Percentiles rank a stretch among this genome's conserved stretches.
Evolutionary conservation across 192 early-diverging fungal species (phyloP).

Genomic region (Coemansia sp.): DNA sequence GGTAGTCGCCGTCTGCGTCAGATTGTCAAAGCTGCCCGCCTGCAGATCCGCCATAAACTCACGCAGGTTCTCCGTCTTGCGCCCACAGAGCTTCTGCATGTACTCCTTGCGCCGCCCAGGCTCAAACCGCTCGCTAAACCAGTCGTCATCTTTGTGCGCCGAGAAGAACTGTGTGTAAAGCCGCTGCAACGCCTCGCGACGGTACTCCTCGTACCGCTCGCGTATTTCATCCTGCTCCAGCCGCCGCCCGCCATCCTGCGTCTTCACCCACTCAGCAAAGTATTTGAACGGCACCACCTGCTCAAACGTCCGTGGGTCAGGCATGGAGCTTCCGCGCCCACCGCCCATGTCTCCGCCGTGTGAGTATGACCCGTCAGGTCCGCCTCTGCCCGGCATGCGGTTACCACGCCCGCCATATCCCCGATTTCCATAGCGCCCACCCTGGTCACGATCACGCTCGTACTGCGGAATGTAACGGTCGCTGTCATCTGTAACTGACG

Average conservation of each 20-base stretch:
- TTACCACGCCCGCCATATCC: conserved; percentile 45
- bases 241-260: conserved; percentile 58
- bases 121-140: conserved; percentile 94
- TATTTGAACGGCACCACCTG: conserved; percentile 75
- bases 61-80: conserved; percentile 59
- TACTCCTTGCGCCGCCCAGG: conserved; percentile 65
- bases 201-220: conserved; percentile 78
- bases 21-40: conserved; percentile 70
- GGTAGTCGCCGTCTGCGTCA: conserved; percentile 28
- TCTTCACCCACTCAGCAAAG: conserved; percentile 68
- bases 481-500: conserved; percentile 54
- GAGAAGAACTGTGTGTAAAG: conserved; percentile 74
- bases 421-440: conserved; percentile 33
- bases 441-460: conserved; percentile 58
- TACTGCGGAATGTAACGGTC: conserved; percentile 88
- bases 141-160: conserved; percentile 77
- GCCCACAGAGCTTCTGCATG: conserved; percentile 52
- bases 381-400: conserved; percentile 45
- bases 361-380: conserved; percentile 42
- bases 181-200: conserved; percentile 69
- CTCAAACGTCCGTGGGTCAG: conserved; percentile 76
- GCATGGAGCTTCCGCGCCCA: conserved; percentile 30
- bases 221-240: conserved; percentile 80
- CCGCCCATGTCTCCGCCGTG: conserved; percentile 31
- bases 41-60: conserved; percentile 68